Evolutionary conservation across 176 grass and related monocot genomes (phyloP), one percentile per base, ranked within the genome.

Genomic region (Eleusine coracana): DNA sequence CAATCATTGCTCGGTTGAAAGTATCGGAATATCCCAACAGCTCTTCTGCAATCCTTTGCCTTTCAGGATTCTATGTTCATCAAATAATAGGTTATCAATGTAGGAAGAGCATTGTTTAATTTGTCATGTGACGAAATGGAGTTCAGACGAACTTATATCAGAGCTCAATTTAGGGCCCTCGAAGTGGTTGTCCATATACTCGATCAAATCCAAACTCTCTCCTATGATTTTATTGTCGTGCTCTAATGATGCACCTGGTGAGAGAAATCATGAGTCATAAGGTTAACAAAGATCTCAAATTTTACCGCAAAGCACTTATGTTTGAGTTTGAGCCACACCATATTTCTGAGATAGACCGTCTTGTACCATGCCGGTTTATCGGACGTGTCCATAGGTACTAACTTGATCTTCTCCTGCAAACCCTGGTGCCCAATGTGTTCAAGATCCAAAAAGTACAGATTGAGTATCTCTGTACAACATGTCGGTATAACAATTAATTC

Each of bases 301-400:
- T n/a, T 60, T 60, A 60, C 56, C 10, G 56, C 2, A 60, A 55
- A 60, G 11, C 9, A 6, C 5, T 6, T 23, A 60, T 60, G n/a
- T 60, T 60, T 60, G 56, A 60, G n/a, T 60, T 60, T 60, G 9
- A 60, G 56, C 20, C 56, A 10, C 25, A 79, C 44, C 60, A 69
- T 92, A 60, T 97, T 68, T 74, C 52, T 67, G 95, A 25, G 84
- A 76, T 97, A 94, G 89, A 97, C 75, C 68, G 87, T 98, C 82
- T 93, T 98, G 87, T 98, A 98, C 96, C 96, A 98, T 60, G 92
- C 56, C 7, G 92, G 96, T 49, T 85, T 88, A 84, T 94, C 82
- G 79, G 81, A 78, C 21, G 93, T 83, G 90, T 95, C 85, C 37
- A 90, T 88, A 6, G 75, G 81, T 18, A 95, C 83, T 71, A 88